phyloP scores from a whole-genome alignment of 2,329 filamentous ascomycete genomes.

The Coccinonectria pachysandricola region DNA sequence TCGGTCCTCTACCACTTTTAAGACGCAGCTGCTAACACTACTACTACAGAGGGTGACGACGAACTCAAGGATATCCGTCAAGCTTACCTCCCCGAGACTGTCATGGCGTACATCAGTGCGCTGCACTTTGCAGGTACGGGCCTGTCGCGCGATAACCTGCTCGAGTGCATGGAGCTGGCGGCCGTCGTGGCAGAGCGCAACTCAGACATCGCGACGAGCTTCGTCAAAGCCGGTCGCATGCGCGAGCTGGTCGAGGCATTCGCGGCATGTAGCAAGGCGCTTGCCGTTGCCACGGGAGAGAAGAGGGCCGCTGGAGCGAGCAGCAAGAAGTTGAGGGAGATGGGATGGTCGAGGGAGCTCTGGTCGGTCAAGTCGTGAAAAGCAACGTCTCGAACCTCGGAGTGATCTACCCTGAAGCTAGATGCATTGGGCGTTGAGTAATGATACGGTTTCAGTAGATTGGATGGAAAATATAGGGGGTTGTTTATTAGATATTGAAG shows the following conservation, averaged over 20 bases:
- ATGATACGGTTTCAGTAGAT: constrained; percentile 2
- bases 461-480: constrained; percentile 8
- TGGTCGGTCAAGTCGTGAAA: constrained; percentile 40
- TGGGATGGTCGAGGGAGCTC: constrained; percentile 53
- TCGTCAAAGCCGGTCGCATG: constrained; percentile 57
- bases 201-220: constrained; percentile 54
- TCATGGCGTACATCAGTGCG: constrained; percentile 74
- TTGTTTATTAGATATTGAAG: constrained; percentile 1
- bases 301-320: constrained; percentile 39
- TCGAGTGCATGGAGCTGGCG: constrained; percentile 81
- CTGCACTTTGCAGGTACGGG: constrained; percentile 69
- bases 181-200: constrained; percentile 61
- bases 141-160: constrained; percentile 63
- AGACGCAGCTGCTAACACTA: too few relatives aligned
- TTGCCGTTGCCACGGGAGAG: constrained; percentile 45
- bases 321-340: constrained; percentile 50
- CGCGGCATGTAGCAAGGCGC: constrained; percentile 65
- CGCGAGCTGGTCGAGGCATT: constrained; percentile 67
- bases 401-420: constrained; percentile 4
- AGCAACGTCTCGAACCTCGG: neutral
- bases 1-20: too few relatives aligned
- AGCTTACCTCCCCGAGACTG: constrained; percentile 73
- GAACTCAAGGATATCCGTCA: constrained; percentile 58
- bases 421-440: constrained; percentile 7
- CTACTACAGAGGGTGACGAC: constrained; percentile 47